phyloP scores from a whole-genome alignment of 768 basidiomycete genomes.

The Crucibulum laeve region DNA sequence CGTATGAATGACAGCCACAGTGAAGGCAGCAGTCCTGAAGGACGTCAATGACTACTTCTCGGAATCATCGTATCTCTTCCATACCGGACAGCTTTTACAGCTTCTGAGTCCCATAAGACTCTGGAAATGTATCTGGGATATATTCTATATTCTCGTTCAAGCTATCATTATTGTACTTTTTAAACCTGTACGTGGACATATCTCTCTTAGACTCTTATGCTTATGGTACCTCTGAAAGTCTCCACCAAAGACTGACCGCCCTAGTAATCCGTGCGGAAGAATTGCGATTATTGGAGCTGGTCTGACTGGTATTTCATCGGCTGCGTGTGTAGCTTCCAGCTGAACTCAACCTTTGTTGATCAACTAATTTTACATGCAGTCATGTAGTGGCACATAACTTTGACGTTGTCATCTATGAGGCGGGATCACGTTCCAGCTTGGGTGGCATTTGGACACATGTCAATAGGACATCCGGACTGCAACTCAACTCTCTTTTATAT shows the following conservation, averaged over 20 bases:
- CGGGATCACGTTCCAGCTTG: constrained; percentile 18
- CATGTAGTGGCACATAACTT: constrained; percentile 48
- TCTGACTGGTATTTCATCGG: constrained; percentile 48
- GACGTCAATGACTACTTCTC: constrained; percentile 4
- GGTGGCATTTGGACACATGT: constrained; percentile 52
- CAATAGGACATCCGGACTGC: constrained; percentile 45
- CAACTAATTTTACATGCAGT: constrained; percentile 8
- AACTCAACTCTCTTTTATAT: constrained; percentile 46
- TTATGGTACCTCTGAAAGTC: constrained; percentile 10
- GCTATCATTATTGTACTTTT: constrained; percentile 31
- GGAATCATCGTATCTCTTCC: constrained; percentile 3
- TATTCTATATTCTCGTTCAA: constrained; percentile 30
- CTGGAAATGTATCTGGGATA: constrained; percentile 14
- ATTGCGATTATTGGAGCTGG: constrained; percentile 49
- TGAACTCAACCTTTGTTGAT: neutral
- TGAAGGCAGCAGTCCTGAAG: constrained; percentile 3
- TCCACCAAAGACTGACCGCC: constrained; percentile 18
- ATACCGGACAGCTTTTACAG: neutral
- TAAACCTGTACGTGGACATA: constrained; percentile 23
- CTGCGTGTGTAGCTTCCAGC: constrained; percentile 32
- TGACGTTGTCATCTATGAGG: constrained; percentile 47
- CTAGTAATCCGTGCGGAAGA: constrained; percentile 30
- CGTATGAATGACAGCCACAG: constrained; percentile 5
- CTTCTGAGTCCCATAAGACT: constrained; percentile 9
- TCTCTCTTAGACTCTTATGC: neutral